Percentiles rank a stretch among this genome's conserved stretches.
phyloP scores from a whole-genome alignment of 202 grass and related monocot species.

The Thinopyrum obtusiflorum region DNA sequence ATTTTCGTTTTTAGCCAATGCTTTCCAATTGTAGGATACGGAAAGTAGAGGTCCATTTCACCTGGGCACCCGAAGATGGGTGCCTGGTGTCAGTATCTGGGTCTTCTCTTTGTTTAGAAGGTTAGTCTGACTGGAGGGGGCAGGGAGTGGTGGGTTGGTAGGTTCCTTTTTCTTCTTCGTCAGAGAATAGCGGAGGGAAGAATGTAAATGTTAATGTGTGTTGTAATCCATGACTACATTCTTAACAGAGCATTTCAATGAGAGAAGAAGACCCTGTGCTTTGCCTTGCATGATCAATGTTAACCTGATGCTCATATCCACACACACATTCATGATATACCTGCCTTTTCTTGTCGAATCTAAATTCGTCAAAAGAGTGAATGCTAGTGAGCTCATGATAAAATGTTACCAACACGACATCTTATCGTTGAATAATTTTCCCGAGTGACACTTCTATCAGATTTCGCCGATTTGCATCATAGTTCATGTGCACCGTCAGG shows the following conservation, averaged over 20 bases:
- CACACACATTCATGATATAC: no score
- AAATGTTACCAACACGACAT: neutral
- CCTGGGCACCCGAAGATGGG: conserved; percentile 73
- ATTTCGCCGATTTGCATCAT: neutral
- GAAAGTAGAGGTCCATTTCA: conserved; percentile 60
- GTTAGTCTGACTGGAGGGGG: conserved; percentile 46
- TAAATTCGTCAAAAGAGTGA: neutral
- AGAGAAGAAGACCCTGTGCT: conserved; percentile 26
- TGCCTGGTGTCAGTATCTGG: conserved; percentile 46
- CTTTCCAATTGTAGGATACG: conserved; percentile 69
- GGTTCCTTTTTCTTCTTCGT: conserved; percentile 22
- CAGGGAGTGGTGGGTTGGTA: conserved; percentile 21
- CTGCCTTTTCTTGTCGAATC: neutral
- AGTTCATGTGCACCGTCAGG: neutral
- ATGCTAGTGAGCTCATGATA: neutral
- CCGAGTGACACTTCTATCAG: neutral
- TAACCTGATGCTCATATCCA: neutral
- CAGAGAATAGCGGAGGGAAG: conserved; percentile 39
- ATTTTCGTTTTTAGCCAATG: conserved; percentile 33
- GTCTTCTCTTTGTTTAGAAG: conserved; percentile 39
- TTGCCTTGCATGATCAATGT: neutral
- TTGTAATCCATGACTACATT: conserved; percentile 36
- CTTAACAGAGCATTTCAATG: conserved; percentile 39
- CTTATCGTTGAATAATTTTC: no score
- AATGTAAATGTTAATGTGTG: conserved; percentile 56